Evolutionary conservation across 169 alveolate species (phyloP), one percentile per base, ranked within the genome.

Genomic region (Eimeria sp.): DNA sequence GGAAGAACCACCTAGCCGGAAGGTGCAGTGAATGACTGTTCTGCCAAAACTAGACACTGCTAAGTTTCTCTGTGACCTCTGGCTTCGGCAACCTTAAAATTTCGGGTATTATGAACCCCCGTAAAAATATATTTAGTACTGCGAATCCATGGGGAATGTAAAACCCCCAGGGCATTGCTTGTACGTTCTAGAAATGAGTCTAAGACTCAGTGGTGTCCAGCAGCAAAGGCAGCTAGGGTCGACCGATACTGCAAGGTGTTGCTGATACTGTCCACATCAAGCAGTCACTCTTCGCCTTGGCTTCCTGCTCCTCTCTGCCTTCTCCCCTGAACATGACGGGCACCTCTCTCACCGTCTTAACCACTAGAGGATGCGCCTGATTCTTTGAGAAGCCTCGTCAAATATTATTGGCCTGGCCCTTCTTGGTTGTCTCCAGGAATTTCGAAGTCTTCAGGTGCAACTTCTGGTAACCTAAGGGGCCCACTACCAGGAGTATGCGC

Each of bases 401-500:
- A 87, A 70, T 18, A 87, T 22, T 87, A n/a, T 49, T 45, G 83
- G 9, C 20, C 30, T 22, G 67, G 45, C 7, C 7, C 30, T 45
- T n/a, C 58, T 20, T 51, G 43, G 49, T 72, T 43, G 54, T 87
- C 94, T 27, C 67, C 94, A 22, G 94, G 70, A 87, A 83, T 87
- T 16, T 65, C 82, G 82, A 87, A 87, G 83, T 87, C 94, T 65
- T 87, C 94, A 63, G 94, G 94, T 49, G 94, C 83, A 65, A 65
- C 54, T 57, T 87, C 94, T 30, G 78, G 67, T 9, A 87, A 4
- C 63, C 63, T 57, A 43, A 87, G 5, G 67, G 65, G 70, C 63
- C 82, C 94, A 16, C 47, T 34, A 63, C 49, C 82, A 16, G 94
- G 63, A 43, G 63, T 11, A 14, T 65, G 43, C 20, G 22, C 57